phyloP scores from a whole-genome alignment of 352 stramenopile genomes.

The Globisporangium cederbergense region DNA sequence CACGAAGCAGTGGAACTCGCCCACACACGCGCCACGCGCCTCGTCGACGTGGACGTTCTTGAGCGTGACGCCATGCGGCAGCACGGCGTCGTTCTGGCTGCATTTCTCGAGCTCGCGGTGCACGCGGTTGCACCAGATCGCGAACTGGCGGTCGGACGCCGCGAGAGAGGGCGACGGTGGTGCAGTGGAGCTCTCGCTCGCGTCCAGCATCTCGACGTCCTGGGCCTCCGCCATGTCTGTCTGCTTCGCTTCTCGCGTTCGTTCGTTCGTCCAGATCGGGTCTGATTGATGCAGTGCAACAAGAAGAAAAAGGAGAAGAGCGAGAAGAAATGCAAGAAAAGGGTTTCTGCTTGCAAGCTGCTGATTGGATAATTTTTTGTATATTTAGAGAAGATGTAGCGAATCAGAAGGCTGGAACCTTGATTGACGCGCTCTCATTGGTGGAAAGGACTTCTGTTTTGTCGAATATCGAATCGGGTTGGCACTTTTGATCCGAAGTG shows the following conservation, averaged over 20 bases:
- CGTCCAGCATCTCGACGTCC: slow-evolving; percentile 19
- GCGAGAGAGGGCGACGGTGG: neutral
- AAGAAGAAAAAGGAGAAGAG: neutral
- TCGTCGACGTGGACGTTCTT: slow-evolving; percentile 49
- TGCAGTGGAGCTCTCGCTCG: neutral
- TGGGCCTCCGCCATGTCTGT: neutral
- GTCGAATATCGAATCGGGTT: too few relatives aligned
- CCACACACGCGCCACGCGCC: slow-evolving; percentile 32
- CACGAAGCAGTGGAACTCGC: slow-evolving; percentile 73
- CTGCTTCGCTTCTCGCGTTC: too few relatives aligned
- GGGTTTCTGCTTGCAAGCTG: neutral
- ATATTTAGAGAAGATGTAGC: neutral
- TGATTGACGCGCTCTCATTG: neutral
- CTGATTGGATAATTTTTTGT: neutral
- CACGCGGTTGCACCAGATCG: slow-evolving; percentile 71
- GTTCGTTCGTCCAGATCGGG: too few relatives aligned
- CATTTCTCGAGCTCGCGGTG: slow-evolving; percentile 78
- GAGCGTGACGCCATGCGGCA: slow-evolving; percentile 47
- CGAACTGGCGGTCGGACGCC: slow-evolving; percentile 44
- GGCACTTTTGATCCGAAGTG: too few relatives aligned
- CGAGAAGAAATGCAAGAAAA: neutral
- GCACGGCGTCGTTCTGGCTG: slow-evolving; percentile 8
- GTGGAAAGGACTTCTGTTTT: neutral
- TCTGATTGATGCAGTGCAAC: neutral
- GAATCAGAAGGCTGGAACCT: neutral